Evolutionary conservation across 805 yeast species (phyloP).

Genomic region (Debaryomyces prosopidis): DNA sequence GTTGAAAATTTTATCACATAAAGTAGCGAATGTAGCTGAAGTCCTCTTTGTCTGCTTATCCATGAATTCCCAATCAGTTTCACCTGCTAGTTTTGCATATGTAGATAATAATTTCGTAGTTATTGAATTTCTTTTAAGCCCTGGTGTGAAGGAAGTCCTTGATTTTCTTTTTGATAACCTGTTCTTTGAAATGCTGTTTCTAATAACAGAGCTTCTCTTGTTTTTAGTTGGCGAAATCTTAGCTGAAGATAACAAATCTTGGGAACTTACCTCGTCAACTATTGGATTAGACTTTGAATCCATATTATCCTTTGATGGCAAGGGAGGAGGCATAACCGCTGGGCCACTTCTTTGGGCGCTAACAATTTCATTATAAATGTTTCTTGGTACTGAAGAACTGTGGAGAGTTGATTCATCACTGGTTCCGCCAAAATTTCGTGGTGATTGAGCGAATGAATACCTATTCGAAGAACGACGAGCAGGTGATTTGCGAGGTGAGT

Average conservation of each 20-base stretch:
- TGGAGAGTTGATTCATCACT: constrained; percentile 9
- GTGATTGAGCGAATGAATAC: constrained; percentile 17
- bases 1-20: constrained; percentile 75
- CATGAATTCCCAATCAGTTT: constrained; percentile 66
- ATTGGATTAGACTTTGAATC: constrained; percentile 15
- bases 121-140: constrained; percentile 65
- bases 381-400: constrained; percentile 39
- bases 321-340: constrained; percentile 36
- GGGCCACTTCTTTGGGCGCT: constrained; percentile 29
- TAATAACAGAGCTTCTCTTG: constrained; percentile 30
- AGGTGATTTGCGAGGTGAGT: constrained; percentile 30
- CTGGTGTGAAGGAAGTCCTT: constrained; percentile 41
- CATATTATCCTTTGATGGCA: constrained; percentile 40
- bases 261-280: constrained; percentile 16
- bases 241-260: constrained; percentile 28
- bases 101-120: constrained; percentile 71
- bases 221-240: constrained; percentile 20
- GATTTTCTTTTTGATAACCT: constrained; percentile 36
- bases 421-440: constrained; percentile 15
- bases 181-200: constrained; percentile 26
- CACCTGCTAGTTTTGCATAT: constrained; percentile 67
- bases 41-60: constrained; percentile 75
- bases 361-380: constrained; percentile 44
- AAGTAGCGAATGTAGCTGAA: constrained; percentile 73
- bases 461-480: constrained; percentile 22